phyloP scores from a whole-genome alignment of 2,329 filamentous ascomycete genomes.

The Ophiostoma sp. region DNA sequence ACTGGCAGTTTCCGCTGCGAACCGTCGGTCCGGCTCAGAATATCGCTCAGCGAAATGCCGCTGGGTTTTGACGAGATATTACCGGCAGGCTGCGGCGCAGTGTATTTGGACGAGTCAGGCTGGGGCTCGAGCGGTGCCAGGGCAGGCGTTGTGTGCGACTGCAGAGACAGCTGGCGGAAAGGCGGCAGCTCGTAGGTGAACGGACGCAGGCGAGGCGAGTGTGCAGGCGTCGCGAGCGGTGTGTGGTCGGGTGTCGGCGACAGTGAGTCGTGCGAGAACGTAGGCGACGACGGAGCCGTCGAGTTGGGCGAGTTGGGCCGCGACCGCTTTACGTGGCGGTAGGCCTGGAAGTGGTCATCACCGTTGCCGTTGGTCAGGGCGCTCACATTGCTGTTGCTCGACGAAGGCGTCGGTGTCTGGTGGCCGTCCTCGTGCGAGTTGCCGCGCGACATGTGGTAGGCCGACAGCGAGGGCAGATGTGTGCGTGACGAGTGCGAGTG shows the following conservation, averaged over 20 bases:
- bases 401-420: constrained; percentile 17
- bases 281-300: constrained; percentile 90
- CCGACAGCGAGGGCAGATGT: constrained; percentile 69
- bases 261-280: constrained; percentile 90
- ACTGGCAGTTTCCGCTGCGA: constrained; percentile 87
- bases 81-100: constrained; percentile 45
- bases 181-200: constrained; percentile 75
- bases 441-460: constrained; percentile 91
- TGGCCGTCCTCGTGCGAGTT: constrained; percentile 67
- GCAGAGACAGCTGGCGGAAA: constrained; percentile 60
- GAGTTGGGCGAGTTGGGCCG: constrained; percentile 91
- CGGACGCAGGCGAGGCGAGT: constrained; percentile 84
- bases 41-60: constrained; percentile 82
- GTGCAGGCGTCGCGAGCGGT: constrained; percentile 93
- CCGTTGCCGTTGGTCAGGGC: constrained; percentile 39
- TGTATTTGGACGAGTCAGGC: constrained; percentile 40
- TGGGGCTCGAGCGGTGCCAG: constrained; percentile 56
- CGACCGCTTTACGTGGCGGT: constrained; percentile 78
- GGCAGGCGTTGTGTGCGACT: constrained; percentile 47
- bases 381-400: constrained; percentile 3
- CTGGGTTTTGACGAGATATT: constrained; percentile 46
- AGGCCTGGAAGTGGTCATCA: constrained; percentile 69
- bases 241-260: constrained; percentile 96
- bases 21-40: constrained; percentile 83
- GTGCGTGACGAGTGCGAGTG: constrained; percentile 45